Evolutionary conservation across 1,284 basidiomycete genomes (phyloP), one percentile per base, ranked within the genome.

Genomic region (Coniferiporia sulphurascens): DNA sequence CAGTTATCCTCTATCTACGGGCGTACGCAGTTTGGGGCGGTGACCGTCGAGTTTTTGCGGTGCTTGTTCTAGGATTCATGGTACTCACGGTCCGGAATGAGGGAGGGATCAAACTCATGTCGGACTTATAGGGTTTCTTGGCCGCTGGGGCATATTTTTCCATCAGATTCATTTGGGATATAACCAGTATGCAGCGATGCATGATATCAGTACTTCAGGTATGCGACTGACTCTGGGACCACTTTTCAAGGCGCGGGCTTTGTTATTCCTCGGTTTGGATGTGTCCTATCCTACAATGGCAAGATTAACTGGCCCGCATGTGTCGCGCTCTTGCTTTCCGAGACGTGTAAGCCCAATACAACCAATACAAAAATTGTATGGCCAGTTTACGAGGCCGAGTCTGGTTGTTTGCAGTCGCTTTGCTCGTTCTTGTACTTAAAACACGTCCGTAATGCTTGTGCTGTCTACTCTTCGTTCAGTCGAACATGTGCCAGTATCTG

Each of bases 1-100:
- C 44, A 48, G 57, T 74, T n/a, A 67, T 74, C 49, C 68, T 73
- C n/a, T 50, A 38, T n/a, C 17, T 50, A 15, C 55, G 55, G 13
- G 55, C 55, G 21, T 56, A 56, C 21, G 55, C 55, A 36, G 46
- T 56, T 9, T 56, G 55, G 55, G 44, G 36, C 8, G 36, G 45
- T 4, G 19, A 41, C 17, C 32, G 46, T 4, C 15, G 19, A 21
- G 10, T 38, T 10, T 22, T 22, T 15, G 12, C 21, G 6, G 35
- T 56, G 13, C 46, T 56, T 10, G 1, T 50, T 22, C 6, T 22
- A n/a, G 35, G 10, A 38, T 38, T 15, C 21, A 17, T 36, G 27
- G 41, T 55, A 27, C 6, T 10, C 12, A 48, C 5, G 27, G 5
- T 27, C 38, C 38, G 17, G 32, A 36, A 19, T 52, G 38, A 15